Evolutionary conservation across 768 basidiomycete genomes (phyloP).

Genomic region (Dioszegia crocea): DNA sequence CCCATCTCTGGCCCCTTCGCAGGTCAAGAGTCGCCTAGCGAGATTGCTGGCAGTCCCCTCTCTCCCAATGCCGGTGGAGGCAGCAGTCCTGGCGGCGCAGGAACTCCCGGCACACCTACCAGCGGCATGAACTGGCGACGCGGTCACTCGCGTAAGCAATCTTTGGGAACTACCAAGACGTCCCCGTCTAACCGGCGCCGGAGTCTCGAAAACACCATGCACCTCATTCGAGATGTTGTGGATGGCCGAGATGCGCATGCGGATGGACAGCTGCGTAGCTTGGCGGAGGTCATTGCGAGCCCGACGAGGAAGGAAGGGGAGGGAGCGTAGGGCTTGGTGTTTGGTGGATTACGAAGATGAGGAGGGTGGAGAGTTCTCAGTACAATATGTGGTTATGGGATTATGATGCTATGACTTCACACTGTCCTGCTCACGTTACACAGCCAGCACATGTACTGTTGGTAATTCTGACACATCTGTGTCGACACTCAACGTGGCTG

Average conservation of each 20-base stretch:
- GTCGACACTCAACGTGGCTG: no score
- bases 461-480: no score
- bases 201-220: conserved; percentile 91
- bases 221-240: conserved; percentile 85
- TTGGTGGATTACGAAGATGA: no score
- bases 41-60: conserved; percentile 3
- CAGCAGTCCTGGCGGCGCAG: background rate
- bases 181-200: conserved; percentile 87
- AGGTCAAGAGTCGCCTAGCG: conserved; percentile 5
- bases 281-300: conserved; percentile 49
- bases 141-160: conserved; percentile 63
- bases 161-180: conserved; percentile 90
- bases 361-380: no score
- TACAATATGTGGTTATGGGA: no score
- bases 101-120: conserved; percentile 29
- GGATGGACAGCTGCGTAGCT: conserved; percentile 47
- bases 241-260: conserved; percentile 62
- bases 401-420: no score
- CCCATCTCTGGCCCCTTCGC: conserved; percentile 6
- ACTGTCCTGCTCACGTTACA: no score
- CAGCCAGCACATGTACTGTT: no score
- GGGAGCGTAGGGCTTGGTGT: no score
- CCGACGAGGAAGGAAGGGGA: conserved; percentile 28
- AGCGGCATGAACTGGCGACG: conserved; percentile 52
- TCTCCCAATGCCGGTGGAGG: background rate